These are phyloP conservation scores for Huntiella savannae DNA, from an alignment of 2,329 filamentous ascomycete species.

Conservation along the genomic window DNA sequence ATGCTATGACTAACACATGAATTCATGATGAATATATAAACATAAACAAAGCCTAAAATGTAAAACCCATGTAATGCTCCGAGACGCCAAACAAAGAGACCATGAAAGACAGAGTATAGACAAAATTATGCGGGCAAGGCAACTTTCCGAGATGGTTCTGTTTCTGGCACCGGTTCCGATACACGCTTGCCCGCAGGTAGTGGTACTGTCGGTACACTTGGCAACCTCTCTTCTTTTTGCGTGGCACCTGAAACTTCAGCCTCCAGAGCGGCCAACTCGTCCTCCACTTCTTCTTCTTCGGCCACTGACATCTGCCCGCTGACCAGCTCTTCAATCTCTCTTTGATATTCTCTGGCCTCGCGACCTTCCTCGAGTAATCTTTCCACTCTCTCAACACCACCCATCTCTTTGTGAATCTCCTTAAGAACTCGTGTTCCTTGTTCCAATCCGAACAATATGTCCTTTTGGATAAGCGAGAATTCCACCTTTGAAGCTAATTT, in stretches of 20 bases:
- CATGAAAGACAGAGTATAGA: neutral
- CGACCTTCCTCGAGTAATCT: slow-evolving; percentile 85
- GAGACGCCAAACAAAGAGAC: neutral
- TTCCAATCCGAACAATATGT: slow-evolving; percentile 79
- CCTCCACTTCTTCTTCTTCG: slow-evolving; percentile 95
- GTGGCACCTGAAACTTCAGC: slow-evolving; percentile 16
- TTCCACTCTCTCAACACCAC: slow-evolving; percentile 81
- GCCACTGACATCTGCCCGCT: slow-evolving; percentile 76
- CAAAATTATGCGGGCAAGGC: neutral
- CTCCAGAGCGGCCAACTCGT: slow-evolving; percentile 73
- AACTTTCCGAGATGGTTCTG: neutral
- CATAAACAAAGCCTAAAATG: neutral
- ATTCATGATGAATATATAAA: too few species aligned
- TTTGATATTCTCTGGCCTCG: slow-evolving; percentile 79
- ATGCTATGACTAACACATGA: too few species aligned
- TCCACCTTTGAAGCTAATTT: slow-evolving; percentile 76
- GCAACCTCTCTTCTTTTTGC: neutral
- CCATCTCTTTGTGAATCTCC: slow-evolving; percentile 91
- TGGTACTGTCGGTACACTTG: slow-evolving; percentile 2
- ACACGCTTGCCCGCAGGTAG: neutral
- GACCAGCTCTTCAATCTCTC: slow-evolving; percentile 89
- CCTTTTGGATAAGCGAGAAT: slow-evolving; percentile 92
- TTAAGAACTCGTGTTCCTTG: slow-evolving; percentile 79
- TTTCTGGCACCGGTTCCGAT: neutral
- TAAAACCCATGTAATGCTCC: neutral